phyloP scores from a whole-genome alignment of 2,329 filamentous ascomycete species.

The Penicillium occitanis region DNA sequence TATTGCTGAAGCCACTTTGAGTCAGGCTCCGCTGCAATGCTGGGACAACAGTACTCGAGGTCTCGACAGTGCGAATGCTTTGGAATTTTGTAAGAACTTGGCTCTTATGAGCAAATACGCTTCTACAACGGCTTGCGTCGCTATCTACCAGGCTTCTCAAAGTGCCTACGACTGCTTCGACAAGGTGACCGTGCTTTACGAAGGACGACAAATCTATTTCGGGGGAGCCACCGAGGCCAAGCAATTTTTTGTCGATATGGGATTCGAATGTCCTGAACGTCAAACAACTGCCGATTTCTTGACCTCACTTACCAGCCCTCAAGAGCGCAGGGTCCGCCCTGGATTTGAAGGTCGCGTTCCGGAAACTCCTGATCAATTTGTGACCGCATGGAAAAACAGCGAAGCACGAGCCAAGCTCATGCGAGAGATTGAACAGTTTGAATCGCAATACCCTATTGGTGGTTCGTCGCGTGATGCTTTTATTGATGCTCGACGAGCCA shows the following conservation, averaged over 20 bases:
- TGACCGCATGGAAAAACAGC: constrained; percentile 55
- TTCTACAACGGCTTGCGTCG: constrained; percentile 54
- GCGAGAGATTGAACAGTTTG: constrained; percentile 47
- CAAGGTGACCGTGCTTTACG: constrained; percentile 70
- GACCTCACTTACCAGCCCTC: constrained; percentile 66
- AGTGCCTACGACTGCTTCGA: constrained; percentile 63
- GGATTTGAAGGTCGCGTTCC: constrained; percentile 66
- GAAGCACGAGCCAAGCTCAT: constrained; percentile 45
- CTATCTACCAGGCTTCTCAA: constrained; percentile 56
- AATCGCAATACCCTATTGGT: constrained; percentile 44
- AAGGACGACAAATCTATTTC: constrained; percentile 76
- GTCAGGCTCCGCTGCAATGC: constrained; percentile 49
- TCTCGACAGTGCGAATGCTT: constrained; percentile 55
- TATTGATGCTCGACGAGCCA: constrained; percentile 42
- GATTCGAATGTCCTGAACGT: constrained; percentile 67
- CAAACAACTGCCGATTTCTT: constrained; percentile 72
- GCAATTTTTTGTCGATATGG: constrained; percentile 66
- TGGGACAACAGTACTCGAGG: constrained; percentile 55
- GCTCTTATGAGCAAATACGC: constrained; percentile 52
- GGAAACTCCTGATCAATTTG: constrained; percentile 70
- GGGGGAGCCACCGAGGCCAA: constrained; percentile 63
- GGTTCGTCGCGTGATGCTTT: constrained; percentile 44
- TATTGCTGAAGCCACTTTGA: constrained; percentile 56
- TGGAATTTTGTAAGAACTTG: constrained; percentile 58
- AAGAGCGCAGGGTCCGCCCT: constrained; percentile 56